Conservation (phyloP, 768 basidiomycete genomes). For the Phlebiopsis gigantea region DNA sequence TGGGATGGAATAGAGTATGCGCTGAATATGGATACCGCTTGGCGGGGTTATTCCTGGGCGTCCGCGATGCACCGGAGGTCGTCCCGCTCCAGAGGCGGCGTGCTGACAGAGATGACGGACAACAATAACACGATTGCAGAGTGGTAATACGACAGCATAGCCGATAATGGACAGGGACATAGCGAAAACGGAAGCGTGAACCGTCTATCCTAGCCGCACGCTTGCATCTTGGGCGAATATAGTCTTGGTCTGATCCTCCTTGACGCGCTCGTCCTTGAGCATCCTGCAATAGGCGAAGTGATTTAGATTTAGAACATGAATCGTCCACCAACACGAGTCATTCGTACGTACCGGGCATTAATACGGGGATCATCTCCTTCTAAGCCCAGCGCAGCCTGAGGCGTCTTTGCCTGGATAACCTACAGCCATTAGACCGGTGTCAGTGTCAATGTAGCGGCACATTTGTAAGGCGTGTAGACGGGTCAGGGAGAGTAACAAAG, state of each 20-base stretch:
- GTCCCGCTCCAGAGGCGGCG: background rate
- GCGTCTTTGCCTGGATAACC: slow-evolving; percentile 92
- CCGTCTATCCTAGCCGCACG: slow-evolving; percentile 35
- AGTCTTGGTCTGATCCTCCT: slow-evolving; percentile 43
- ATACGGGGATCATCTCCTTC: slow-evolving; percentile 90
- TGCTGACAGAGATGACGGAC: background rate
- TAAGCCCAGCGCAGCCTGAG: slow-evolving; percentile 77
- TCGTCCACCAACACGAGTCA: background rate
- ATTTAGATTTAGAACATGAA: slow-evolving; percentile 7
- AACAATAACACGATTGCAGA: slow-evolving; percentile 7
- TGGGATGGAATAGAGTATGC: background rate
- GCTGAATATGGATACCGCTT: background rate
- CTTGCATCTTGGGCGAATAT: slow-evolving; percentile 43
- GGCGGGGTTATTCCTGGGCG: background rate
- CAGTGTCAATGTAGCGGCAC: background rate
- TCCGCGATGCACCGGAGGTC: slow-evolving; percentile 1
- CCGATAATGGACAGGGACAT: background rate
- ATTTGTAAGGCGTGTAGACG: background rate
- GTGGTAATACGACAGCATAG: slow-evolving; percentile 8
- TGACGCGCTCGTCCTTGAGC: slow-evolving; percentile 83
- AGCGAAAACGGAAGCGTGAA: background rate
- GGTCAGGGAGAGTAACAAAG: background rate
- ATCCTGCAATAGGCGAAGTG: slow-evolving; percentile 44
- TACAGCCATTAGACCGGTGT: slow-evolving; percentile 25
- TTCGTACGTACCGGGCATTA: slow-evolving; percentile 66